Evolutionary conservation across 2,329 filamentous ascomycete species (phyloP).

Genomic region (Epichloe aotearoae): DNA sequence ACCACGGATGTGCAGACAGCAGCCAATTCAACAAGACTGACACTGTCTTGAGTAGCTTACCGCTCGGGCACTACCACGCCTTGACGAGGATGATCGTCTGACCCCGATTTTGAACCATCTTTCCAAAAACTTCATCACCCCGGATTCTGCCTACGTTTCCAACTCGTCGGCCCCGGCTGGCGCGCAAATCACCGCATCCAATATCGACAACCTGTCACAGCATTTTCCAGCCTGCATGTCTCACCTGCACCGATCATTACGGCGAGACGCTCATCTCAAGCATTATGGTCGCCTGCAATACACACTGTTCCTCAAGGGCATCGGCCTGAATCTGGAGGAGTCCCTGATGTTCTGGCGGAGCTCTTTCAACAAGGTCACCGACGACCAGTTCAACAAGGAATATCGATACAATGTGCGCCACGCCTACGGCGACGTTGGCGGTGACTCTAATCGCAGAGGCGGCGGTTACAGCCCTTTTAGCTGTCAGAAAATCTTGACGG

Average conservation of each 20-base stretch:
- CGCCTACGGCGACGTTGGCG: slow-evolving; percentile 86
- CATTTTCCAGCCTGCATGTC: slow-evolving; percentile 93
- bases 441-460: slow-evolving; percentile 75
- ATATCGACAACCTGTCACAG: slow-evolving; percentile 65
- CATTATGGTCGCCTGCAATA: slow-evolving; percentile 91
- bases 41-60: slow-evolving; percentile 46
- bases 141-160: slow-evolving; percentile 64
- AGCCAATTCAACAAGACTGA: neutral
- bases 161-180: slow-evolving; percentile 52
- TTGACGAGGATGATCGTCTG: slow-evolving; percentile 93
- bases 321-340: slow-evolving; percentile 85
- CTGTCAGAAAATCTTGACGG: slow-evolving; percentile 88
- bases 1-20: too few species aligned
- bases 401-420: slow-evolving; percentile 97
- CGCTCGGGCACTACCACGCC: slow-evolving; percentile 74
- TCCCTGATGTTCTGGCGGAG: slow-evolving; percentile 84
- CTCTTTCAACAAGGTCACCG: slow-evolving; percentile 72
- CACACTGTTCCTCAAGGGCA: slow-evolving; percentile 90
- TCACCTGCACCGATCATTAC: slow-evolving; percentile 72
- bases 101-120: slow-evolving; percentile 57
- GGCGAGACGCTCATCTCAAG: slow-evolving; percentile 82
- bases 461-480: slow-evolving; percentile 83
- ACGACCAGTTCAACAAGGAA: slow-evolving; percentile 94
- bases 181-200: slow-evolving; percentile 61
- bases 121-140: slow-evolving; percentile 91